A percentile compares a stretch with the other conserved stretches of the same genome.
Evolutionary conservation across 345 rosid species (phyloP).

Genomic region (Eucalyptus camaldulensis): DNA sequence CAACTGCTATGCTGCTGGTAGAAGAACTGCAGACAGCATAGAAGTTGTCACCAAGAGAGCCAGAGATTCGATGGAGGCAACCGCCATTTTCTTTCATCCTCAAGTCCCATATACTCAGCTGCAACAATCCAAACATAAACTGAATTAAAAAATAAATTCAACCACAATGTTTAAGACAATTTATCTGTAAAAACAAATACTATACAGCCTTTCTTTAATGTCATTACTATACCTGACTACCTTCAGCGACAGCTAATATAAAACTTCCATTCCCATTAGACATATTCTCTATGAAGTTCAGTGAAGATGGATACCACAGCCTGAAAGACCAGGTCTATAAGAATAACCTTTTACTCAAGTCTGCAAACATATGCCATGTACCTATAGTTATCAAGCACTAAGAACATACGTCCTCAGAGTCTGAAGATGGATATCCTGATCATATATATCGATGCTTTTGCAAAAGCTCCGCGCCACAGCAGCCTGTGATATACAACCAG

Average conservation of each 20-base stretch:
- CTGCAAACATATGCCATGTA: background rate
- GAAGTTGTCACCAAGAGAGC: conserved; percentile 41
- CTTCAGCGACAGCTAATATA: conserved; percentile 44
- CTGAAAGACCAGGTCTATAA: conserved; percentile 17
- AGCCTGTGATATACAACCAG: conserved; percentile 19
- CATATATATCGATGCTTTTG: conserved; percentile 54
- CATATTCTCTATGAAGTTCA: conserved; percentile 31
- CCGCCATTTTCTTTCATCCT: conserved; percentile 68
- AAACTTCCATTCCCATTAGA: conserved; percentile 28
- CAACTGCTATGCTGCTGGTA: conserved; percentile 42
- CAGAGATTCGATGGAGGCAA: conserved; percentile 42
- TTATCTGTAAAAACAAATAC: background rate
- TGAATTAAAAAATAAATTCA: background rate
- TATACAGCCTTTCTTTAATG: background rate
- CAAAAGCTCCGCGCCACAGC: conserved; percentile 57
- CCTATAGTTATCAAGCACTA: background rate
- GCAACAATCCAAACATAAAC: conserved; percentile 4
- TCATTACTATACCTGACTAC: conserved; percentile 37
- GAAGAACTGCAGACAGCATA: conserved; percentile 52
- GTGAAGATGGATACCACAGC: conserved; percentile 53
- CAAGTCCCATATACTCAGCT: conserved; percentile 53
- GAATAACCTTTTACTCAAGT: background rate
- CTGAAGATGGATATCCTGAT: conserved; percentile 59
- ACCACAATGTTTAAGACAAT: background rate
- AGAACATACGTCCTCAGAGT: conserved; percentile 40